These are phyloP conservation scores for Phascolomyces articulosus DNA, from an alignment of 371 early-diverging fungal species.

Conservation along the genomic window DNA sequence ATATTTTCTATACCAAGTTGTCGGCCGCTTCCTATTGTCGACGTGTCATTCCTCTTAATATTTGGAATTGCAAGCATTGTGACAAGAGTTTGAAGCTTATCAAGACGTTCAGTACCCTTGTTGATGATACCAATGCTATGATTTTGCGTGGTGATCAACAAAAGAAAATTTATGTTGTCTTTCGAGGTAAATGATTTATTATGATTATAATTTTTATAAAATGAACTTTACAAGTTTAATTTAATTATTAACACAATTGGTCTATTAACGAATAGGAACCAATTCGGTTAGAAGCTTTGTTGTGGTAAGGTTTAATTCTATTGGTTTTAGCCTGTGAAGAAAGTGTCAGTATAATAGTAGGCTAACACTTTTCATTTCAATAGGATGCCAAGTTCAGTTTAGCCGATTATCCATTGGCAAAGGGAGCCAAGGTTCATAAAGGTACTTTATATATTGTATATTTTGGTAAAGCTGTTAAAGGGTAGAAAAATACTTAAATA, in stretches of 20 bases:
- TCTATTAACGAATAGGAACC: too few species aligned
- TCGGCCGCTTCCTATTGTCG: slow-evolving; percentile 17
- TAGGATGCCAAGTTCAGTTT: slow-evolving; percentile 10
- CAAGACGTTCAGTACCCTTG: slow-evolving; percentile 15
- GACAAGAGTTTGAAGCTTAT: slow-evolving; percentile 9
- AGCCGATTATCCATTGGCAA: slow-evolving; percentile 9
- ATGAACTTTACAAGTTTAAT: too few species aligned
- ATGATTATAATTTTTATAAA: too few species aligned
- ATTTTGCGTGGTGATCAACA: slow-evolving; percentile 15
- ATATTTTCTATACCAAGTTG: slow-evolving; percentile 9
- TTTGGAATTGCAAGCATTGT: slow-evolving; percentile 16
- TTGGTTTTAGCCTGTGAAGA: too few species aligned
- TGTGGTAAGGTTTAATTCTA: too few species aligned
- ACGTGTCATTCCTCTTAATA: slow-evolving; percentile 12
- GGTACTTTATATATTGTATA: background rate
- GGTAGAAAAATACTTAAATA: background rate
- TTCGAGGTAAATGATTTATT: slow-evolving; percentile 10
- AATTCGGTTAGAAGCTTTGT: too few species aligned
- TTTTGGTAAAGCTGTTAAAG: background rate
- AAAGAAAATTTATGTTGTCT: slow-evolving; percentile 22
- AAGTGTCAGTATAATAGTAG: background rate
- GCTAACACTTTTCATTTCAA: background rate
- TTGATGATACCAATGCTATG: slow-evolving; percentile 18
- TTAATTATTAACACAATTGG: too few species aligned
- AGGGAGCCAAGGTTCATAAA: slow-evolving; percentile 17